Evolutionary conservation across 768 basidiomycete species (phyloP).

Genomic region (Sporobolomyces pararoseus): DNA sequence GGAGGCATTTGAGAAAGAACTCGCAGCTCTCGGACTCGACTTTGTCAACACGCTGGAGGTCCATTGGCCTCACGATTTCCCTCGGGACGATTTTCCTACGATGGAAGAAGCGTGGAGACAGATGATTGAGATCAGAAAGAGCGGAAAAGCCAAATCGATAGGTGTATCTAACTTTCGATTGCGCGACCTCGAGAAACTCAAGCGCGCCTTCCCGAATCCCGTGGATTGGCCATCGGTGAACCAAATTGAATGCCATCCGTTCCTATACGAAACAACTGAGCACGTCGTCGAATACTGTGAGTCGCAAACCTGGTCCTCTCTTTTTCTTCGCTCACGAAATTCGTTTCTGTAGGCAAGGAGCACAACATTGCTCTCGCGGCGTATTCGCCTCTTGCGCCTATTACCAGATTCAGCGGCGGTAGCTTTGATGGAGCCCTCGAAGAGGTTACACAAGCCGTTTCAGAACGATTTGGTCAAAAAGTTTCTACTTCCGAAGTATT

Average conservation of each 20-base stretch:
- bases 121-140: slow-evolving; percentile 59
- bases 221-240: too few relatives aligned
- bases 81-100: slow-evolving; percentile 18
- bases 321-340: neutral
- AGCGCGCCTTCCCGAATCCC: slow-evolving; percentile 47
- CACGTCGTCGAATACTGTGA: slow-evolving; percentile 45
- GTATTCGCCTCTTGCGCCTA: slow-evolving; percentile 22
- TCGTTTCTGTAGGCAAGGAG: neutral
- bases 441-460: slow-evolving; percentile 14
- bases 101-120: slow-evolving; percentile 46
- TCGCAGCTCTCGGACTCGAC: slow-evolving; percentile 58
- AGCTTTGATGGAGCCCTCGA: slow-evolving; percentile 14
- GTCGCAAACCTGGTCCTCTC: neutral
- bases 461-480: slow-evolving; percentile 1
- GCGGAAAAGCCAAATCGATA: slow-evolving; percentile 53
- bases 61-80: slow-evolving; percentile 35
- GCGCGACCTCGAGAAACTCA: slow-evolving; percentile 48
- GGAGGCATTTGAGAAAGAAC: slow-evolving; percentile 56
- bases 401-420: slow-evolving; percentile 18
- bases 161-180: slow-evolving; percentile 52
- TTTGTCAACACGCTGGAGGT: slow-evolving; percentile 43
- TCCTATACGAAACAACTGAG: slow-evolving; percentile 43
- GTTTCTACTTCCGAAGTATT: slow-evolving; percentile 34
- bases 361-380: slow-evolving; percentile 29
- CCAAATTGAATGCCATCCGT: slow-evolving; percentile 53